Base-by-base conservation (phyloP, 2,329 filamentous ascomycete genomes). In the Fusarium virguliforme region DNA sequence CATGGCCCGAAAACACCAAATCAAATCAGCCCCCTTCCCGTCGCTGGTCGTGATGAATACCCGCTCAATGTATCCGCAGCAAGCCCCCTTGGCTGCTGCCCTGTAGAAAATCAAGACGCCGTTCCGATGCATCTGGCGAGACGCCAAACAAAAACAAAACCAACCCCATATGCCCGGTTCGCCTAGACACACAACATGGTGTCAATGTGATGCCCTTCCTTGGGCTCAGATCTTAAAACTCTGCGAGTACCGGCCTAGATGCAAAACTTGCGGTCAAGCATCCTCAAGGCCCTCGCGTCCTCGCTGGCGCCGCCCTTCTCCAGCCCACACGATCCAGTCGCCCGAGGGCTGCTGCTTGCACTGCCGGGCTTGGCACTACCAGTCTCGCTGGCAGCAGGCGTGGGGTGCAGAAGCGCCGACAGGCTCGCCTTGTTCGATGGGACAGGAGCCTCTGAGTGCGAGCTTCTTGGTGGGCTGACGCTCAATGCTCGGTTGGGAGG, bases 201-300 rank as follows among this genome's bases (percentile, higher is more conserved):
- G 26, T 40, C 48, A 15, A 35, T 24, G 46, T 46, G 30, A 32
- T 60, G 40, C 32, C 54, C 41, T 59, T 53, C 18, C 24, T 48
- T 13, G 32, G 6, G 28, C 22, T 8, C 6, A 32, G n/a, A 35
- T 40, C 8, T n/a, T 62, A 12, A 48, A 57, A 35, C 18, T 32
- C 24, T 46, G 10, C 35, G 22, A n/a, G 6, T 54, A 13, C 32
- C 48, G 15, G 8, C 43, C 60, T 72, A 80, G 41, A 80, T 77
- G 72, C 79, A 81, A 73, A 88, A 88, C 73, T 87, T 88, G 70
- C 85, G 83, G 79, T 94, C 89, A 55, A 94, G 82, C 76, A 92
- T 89, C 69, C 89, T 85, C 50, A 93, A 79, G 2, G 90, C 90
- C 71, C 90, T 84, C 67, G 86, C 86, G 71, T 93, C 91, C 77